Conservation (phyloP, 768 basidiomycete species). For the Tylopilus sp. region DNA sequence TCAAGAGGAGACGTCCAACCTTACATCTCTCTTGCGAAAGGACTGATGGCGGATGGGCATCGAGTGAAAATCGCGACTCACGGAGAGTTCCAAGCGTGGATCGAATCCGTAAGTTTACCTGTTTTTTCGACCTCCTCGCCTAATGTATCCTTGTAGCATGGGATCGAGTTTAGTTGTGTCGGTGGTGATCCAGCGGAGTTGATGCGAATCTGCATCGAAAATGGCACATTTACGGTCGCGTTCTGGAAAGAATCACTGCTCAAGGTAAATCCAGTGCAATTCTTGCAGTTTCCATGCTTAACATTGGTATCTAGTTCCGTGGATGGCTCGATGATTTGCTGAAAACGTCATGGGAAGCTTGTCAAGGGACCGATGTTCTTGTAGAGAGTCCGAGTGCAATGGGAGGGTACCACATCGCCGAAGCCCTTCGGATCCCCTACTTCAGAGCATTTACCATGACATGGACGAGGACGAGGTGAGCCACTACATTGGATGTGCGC, state of each 20-base stretch:
- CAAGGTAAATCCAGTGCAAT: conserved; percentile 55
- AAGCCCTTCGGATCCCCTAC: conserved; percentile 90
- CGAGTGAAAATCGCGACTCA: conserved; percentile 89
- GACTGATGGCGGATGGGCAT: conserved; percentile 87
- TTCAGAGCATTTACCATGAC: conserved; percentile 98
- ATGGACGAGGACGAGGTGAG: conserved; percentile 86
- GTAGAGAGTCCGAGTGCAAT: conserved; percentile 97
- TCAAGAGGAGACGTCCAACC: conserved; percentile 97
- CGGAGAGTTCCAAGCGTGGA: conserved; percentile 92
- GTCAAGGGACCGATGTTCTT: conserved; percentile 89
- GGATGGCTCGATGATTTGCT: conserved; percentile 97
- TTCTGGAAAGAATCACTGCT: conserved; percentile 88
- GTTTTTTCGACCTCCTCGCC: neutral
- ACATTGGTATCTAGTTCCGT: conserved; percentile 62
- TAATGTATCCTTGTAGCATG: conserved; percentile 53
- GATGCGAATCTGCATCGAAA: conserved; percentile 97
- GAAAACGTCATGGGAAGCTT: conserved; percentile 93
- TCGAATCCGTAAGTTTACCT: conserved; percentile 71
- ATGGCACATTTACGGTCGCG: conserved; percentile 94
- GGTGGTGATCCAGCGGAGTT: conserved; percentile 97
- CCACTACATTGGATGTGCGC: neutral
- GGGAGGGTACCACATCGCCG: conserved; percentile 96
- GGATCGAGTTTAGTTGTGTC: conserved; percentile 93
- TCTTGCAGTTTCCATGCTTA: conserved; percentile 4
- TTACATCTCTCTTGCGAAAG: conserved; percentile 94